These are phyloP conservation scores for Oehlia diaphana DNA, from an alignment of 192 early-diverging fungal genomes.

Conservation along the genomic window DNA sequence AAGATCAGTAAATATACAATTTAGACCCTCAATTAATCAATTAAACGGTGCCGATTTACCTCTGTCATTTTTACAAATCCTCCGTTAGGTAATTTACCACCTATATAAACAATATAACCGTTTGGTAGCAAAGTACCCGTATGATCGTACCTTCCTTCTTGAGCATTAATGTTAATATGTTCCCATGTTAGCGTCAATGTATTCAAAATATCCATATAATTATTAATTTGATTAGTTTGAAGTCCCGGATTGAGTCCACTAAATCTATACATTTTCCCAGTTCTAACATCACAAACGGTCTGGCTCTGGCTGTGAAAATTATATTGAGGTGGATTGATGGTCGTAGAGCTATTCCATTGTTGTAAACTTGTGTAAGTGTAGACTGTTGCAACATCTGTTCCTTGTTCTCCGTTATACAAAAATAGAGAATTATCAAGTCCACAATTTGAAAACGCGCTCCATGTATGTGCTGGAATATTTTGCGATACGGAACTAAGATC, in stretches of 20 bases:
- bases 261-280: no score
- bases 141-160: not conserved
- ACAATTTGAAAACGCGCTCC: no score
- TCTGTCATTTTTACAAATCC: not conserved
- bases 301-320: not conserved
- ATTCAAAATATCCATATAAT: not conserved
- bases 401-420: no score
- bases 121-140: not conserved
- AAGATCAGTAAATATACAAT: no score
- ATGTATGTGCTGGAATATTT: no score
- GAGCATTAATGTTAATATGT: not conserved
- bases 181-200: not conserved
- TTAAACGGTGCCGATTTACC: not conserved
- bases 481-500: no score
- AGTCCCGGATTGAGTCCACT: not conserved
- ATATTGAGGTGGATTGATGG: not conserved
- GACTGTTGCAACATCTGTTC: no score
- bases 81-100: not conserved
- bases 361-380: no score
- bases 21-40: no score
- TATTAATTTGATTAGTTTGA: not conserved
- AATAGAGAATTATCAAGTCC: no score
- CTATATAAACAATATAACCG: not conserved
- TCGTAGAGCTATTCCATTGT: no score
- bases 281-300: no score